Percentiles rank a stretch among this genome's conserved stretches.
Evolutionary conservation across 139 green algal genomes (phyloP).

Genomic region (Chlorella vulgaris): DNA sequence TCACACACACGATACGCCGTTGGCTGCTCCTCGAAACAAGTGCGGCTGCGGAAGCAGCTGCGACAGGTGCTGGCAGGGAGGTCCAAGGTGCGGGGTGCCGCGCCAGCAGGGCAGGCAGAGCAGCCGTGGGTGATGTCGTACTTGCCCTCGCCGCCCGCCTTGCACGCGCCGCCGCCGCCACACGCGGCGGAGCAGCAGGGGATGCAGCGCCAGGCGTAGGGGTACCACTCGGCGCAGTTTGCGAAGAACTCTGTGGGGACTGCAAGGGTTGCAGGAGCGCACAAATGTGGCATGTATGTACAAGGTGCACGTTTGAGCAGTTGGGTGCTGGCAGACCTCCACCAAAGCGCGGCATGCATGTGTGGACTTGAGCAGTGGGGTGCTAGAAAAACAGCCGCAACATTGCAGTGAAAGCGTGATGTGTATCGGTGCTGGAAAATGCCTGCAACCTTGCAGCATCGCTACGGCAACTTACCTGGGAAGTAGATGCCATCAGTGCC

Average conservation of each 20-base stretch:
- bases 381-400: background rate
- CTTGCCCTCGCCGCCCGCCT: background rate
- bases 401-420: too few relatives aligned
- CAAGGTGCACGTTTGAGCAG: background rate
- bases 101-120: background rate
- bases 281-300: background rate
- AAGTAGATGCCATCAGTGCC: slow-evolving; percentile 1
- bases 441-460: too few relatives aligned
- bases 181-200: slow-evolving; percentile 7
- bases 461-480: background rate
- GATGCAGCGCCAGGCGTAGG: background rate
- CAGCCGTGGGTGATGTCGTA: background rate
- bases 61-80: background rate
- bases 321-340: background rate
- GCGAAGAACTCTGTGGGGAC: background rate
- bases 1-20: background rate
- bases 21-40: background rate
- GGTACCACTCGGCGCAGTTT: slow-evolving; percentile 12
- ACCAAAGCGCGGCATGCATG: too few relatives aligned
- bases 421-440: too few relatives aligned
- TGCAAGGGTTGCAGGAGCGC: background rate
- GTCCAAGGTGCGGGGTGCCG: background rate
- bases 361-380: too few relatives aligned
- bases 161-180: background rate
- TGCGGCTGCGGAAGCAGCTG: background rate